Base-by-base conservation (phyloP, 1,284 basidiomycete genomes). In the Naganishia sp. region DNA sequence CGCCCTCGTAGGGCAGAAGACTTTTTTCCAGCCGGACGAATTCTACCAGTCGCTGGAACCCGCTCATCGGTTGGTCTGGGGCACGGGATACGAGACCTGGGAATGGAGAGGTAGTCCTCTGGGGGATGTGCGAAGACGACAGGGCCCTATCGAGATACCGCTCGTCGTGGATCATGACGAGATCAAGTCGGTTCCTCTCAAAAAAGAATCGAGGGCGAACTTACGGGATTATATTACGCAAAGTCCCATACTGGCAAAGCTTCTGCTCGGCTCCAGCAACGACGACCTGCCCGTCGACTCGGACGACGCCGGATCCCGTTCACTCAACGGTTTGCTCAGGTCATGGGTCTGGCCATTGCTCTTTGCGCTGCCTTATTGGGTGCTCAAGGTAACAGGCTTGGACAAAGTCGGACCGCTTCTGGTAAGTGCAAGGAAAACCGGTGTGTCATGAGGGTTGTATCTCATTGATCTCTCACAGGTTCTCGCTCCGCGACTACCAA, bases 21-120 rank as follows among this genome's bases (percentile, higher is more conserved):
- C 94, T 0, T 92, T 90, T 81, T 99, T 99, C 77, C 94, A 98
- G 77, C 95, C 96, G 1, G 96, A 99, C 79, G 96, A 99, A 80
- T 96, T 92, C 80, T 98, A 89, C 74, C 96, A 99, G 77, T 86
- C 93, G 10, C 84, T 96, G 49, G 96, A 99, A 77, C 89, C 93
- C 36, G 96, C 96, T 0, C 90, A 98, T 76, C 83, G 83, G 61
- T 79, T 88, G 52, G 91, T 95, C 64, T 99, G 92, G 77, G 93
- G 93, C 39, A 93, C 92, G 78, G 96, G 94, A 1, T 86, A 89
- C 74, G 82, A 92, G 45, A 97, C 94, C 33, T 99, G 96, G 96
- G 96, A 99, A 82, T 99, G 96, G 96, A 80, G 85, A 25, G 82
- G 85, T 65, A 57, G 46, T 15, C 45, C 31, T 4, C n/a, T n/a